Evolutionary conservation across 2,329 filamentous ascomycete genomes (phyloP).

Genomic region (Pseudogymnoascus sp.): DNA sequence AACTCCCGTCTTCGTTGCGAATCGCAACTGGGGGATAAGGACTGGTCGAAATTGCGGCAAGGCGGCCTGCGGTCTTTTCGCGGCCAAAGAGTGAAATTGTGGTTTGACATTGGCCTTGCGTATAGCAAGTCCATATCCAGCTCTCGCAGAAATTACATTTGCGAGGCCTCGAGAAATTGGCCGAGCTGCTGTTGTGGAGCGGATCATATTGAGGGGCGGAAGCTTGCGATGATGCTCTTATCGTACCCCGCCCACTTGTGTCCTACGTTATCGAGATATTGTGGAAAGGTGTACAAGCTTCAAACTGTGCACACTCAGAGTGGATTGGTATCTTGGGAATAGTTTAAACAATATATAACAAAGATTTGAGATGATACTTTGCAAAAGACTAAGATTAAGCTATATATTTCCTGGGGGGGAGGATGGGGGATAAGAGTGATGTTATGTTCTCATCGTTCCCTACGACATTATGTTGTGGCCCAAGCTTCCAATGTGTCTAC

Average conservation of each 20-base stretch:
- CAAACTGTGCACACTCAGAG: not conserved
- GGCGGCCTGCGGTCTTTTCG: constrained; percentile 20
- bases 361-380: not conserved
- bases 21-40: constrained; percentile 41
- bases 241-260: not conserved
- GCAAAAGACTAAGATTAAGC: not conserved
- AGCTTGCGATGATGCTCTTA: constrained; percentile 8
- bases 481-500: constrained; percentile 1
- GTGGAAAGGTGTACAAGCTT: not conserved
- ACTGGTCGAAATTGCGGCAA: constrained; percentile 27
- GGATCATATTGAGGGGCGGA: constrained; percentile 7
- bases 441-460: not conserved
- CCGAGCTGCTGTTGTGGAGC: constrained; percentile 21
- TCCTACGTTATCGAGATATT: constrained; percentile 8
- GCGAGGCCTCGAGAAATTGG: constrained; percentile 25
- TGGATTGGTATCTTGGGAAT: not conserved
- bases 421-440: not conserved
- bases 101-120: constrained; percentile 17
- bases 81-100: constrained; percentile 19
- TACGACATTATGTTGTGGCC: constrained; percentile 2
- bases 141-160: constrained; percentile 20
- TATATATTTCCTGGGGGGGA: not conserved
- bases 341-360: not conserved
- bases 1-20: constrained; percentile 28
- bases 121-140: constrained; percentile 24